Evolutionary conservation across 2,329 filamentous ascomycete genomes (phyloP), one percentile per base, ranked within the genome.

Genomic region (Trichoderma sp.): DNA sequence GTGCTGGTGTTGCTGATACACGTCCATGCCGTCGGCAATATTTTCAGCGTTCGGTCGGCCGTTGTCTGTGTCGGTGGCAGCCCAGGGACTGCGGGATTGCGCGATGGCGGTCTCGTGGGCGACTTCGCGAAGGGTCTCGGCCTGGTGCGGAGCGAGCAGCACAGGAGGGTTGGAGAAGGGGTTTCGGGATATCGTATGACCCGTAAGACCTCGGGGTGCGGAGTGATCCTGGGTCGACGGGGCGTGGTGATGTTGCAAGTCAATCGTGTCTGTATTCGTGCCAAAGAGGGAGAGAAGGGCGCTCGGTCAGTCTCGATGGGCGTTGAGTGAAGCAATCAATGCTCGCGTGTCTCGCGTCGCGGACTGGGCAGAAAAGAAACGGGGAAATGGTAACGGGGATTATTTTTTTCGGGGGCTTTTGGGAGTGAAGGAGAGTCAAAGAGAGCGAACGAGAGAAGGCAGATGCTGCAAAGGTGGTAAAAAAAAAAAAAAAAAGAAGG

Each of bases 211-310:
- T 66, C 78, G 77, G 65, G 75, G 76, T 62, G 80, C 80, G 74
- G 89, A 87, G 84, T 97, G 95, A 83, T 95, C 93, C 86, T 97
- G 90, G 53, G 96, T 94, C 63, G 95, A 97, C 41, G 95, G 95
- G 76, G 93, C 88, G 81, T 92, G 88, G 82, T 92, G 93, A 85
- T 95, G 91, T 89, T 98, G 97, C 71, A 98, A 91, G 86, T 98
- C 97, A 85, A 98, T 93, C 77, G 96, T 97, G 87, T 98, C 96
- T 97, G 75, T 63, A 73, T 60, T 41, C 33, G 65, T 50, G 64
- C 21, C 71, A 38, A 69, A 65, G 65, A 66, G 33, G 38, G 77
- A 31, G 72, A 21, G 60, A 6, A 63, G 18, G 62, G 72, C 35
- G 35, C 69, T 56, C 18, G 4, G 78, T 81, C 71, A 81, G 79